phyloP scores from a whole-genome alignment of 2,329 filamentous ascomycete genomes.

The Pseudocercospora pini-densiflorae region DNA sequence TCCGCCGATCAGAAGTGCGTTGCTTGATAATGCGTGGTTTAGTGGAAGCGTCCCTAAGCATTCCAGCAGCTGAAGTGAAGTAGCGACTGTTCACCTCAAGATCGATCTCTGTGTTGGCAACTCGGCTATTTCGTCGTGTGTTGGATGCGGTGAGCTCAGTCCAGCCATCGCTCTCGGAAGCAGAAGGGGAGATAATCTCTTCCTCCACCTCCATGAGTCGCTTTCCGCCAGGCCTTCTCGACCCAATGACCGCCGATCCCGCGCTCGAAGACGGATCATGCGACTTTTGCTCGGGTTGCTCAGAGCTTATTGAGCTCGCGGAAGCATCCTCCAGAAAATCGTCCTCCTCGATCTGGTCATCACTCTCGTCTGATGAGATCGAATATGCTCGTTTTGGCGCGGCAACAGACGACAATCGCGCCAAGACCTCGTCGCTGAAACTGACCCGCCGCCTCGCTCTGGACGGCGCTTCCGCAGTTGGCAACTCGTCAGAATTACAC shows the following conservation, averaged over 20 bases:
- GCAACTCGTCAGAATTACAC: neutral
- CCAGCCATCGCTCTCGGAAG: conserved; percentile 26
- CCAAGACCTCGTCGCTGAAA: conserved; percentile 28
- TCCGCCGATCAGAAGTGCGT: conserved; percentile 22
- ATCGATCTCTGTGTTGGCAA: conserved; percentile 27
- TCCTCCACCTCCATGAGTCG: conserved; percentile 35
- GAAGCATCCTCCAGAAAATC: neutral
- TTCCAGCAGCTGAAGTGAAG: conserved; percentile 29
- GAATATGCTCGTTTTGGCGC: conserved; percentile 32
- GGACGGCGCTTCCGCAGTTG: neutral
- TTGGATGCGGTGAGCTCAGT: conserved; percentile 33
- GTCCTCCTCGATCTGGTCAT: conserved; percentile 24
- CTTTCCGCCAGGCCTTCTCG: conserved; percentile 10
- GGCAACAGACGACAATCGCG: conserved; percentile 34
- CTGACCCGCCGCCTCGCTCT: conserved; percentile 18
- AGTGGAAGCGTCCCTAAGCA: conserved; percentile 15
- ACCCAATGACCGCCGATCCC: neutral
- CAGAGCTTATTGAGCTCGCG: neutral
- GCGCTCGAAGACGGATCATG: neutral
- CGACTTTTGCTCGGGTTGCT: neutral
- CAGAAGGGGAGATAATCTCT: conserved; percentile 29
- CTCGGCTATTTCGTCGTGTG: conserved; percentile 35
- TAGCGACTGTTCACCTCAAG: conserved; percentile 31
- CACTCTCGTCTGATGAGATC: conserved; percentile 26
- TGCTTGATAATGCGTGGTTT: conserved; percentile 24